Base-by-base conservation (phyloP, 768 basidiomycete genomes). In the Trametes cingulata region DNA sequence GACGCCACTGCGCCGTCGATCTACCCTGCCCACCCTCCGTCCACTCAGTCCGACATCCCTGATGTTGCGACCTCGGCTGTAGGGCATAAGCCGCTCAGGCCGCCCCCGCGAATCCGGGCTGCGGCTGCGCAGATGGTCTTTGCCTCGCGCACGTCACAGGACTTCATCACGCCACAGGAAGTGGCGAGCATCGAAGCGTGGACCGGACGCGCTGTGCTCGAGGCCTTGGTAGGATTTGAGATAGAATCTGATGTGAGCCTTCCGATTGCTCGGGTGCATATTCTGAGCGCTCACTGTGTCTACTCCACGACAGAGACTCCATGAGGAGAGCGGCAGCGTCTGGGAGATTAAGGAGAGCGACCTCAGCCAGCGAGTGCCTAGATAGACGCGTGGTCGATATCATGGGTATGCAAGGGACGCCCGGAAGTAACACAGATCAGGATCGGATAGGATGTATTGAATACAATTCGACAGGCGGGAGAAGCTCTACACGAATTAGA, bases 101-200 rank as follows among this genome's bases (percentile, higher is more conserved):
- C 64, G 22, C 67, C 59, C 19, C 68, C 76, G 17, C 64, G 67
- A 57, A 91, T 93, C 67, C 81, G 82, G 65, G 91, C 87, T n/a
- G 88, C 91, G 15, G 87, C 88, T 15, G 83, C 83, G 20, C 91
- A 93, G 60, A 89, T 92, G 82, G 82, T 92, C 5, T 93, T 90
- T 68, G 91, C 91, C n/a, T 81, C 85, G 42, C 83, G 91, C 48
- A 79, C 77, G 41, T 87, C 88, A 25, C 80, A 78, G 63, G 88
- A 82, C 61, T 91, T 93, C 67, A 92, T 93, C 67, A 84, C 83
- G 3, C 91, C 91, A 6, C 76, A 83, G 39, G 75, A 82, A 54
- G 89, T 91, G 27, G 72, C 71, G 9, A 76, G 76, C 56, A 68
- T 86, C 12, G 90, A 93, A 69, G 73, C 75, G 22, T 88, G 86